Evolutionary conservation across 139 green algal species (phyloP), one percentile per base, ranked within the genome.

Genomic region (Coelastrella sp.): DNA sequence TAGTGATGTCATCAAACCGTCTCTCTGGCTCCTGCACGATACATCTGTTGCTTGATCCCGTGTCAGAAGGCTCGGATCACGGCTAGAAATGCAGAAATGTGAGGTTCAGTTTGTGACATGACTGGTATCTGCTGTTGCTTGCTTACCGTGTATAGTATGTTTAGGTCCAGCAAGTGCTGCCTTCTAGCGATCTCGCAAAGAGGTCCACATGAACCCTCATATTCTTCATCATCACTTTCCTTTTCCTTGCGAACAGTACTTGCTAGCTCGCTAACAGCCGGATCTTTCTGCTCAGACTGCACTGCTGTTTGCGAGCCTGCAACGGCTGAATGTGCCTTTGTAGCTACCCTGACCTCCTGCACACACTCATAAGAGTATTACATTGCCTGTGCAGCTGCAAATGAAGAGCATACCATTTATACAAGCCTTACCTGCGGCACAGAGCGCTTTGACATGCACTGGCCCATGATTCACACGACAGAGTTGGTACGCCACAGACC

Each of bases 1-100:
- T 86, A 0, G 93, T 98, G 90, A 98, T 95, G 78, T 95, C 92
- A 63, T 97, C 94, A 90, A 97, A 98, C 6, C 94, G 91, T 25
- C 88, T 87, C 76, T 97, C 96, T 19, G 94, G 85, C 24, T 91
- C 88, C 92, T 94, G 90, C 78, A 49, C 19, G 10, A 17, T 49
- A 49, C 35, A 49, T 3, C 35, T 49, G 35, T 49, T 49, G 35
- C 1, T 49, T 49, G 1, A 49, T 1, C 35, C 35, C 35, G 35
- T 49, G 35, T 49, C 35, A 49, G 35, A 49, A 49, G 35, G 35
- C 35, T 49, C 35, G 35, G 35, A 49, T 49, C 35, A 49, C 35
- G 1, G 35, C 35, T 49, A 49, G 35, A 49, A 49, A 49, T 49
- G 35, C 35, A 49, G 35, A 49, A 49, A 49, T 49, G 35, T 49